Conservation (phyloP, 1,139 yeast species). For the Candida frijolesensis region DNA sequence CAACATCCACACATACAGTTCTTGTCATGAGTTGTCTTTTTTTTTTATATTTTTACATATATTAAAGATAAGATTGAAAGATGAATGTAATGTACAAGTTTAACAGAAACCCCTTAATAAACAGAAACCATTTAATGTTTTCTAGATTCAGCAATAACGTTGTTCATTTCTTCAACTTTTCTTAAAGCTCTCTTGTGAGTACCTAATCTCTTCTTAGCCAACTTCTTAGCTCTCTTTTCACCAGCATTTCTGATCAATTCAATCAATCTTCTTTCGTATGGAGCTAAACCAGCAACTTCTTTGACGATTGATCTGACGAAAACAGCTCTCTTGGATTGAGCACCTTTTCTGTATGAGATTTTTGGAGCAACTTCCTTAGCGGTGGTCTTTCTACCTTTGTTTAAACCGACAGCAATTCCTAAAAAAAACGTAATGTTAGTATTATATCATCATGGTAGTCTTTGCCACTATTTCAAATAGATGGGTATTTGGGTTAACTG, state of each 20-base stretch:
- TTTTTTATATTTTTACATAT: conserved; percentile 9
- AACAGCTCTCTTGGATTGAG: conserved; percentile 90
- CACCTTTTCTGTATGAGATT: conserved; percentile 97
- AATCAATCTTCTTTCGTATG: conserved; percentile 99
- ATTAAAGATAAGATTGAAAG: conserved; percentile 2
- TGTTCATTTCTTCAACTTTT: conserved; percentile 98
- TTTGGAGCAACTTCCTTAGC: conserved; percentile 92
- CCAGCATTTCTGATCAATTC: conserved; percentile 99
- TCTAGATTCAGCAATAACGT: conserved; percentile 97
- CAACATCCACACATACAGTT: neutral
- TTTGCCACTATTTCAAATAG: neutral
- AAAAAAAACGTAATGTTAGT: conserved; percentile 27
- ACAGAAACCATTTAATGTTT: conserved; percentile 49
- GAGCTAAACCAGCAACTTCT: conserved; percentile 99
- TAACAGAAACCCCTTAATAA: neutral
- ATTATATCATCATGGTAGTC: conserved; percentile 5
- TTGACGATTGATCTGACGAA: conserved; percentile 95
- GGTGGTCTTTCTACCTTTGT: conserved; percentile 99
- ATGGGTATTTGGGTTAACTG: neutral
- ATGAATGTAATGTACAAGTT: conserved; percentile 11
- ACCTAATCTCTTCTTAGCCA: conserved; percentile 99
- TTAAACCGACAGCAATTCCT: conserved; percentile 98
- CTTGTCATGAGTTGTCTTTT: neutral
- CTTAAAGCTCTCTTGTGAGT: conserved; percentile 99
- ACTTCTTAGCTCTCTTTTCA: conserved; percentile 99